These are phyloP conservation scores for Yamadazyma laniorum DNA, from an alignment of 805 yeast species.

Conservation along the genomic window DNA sequence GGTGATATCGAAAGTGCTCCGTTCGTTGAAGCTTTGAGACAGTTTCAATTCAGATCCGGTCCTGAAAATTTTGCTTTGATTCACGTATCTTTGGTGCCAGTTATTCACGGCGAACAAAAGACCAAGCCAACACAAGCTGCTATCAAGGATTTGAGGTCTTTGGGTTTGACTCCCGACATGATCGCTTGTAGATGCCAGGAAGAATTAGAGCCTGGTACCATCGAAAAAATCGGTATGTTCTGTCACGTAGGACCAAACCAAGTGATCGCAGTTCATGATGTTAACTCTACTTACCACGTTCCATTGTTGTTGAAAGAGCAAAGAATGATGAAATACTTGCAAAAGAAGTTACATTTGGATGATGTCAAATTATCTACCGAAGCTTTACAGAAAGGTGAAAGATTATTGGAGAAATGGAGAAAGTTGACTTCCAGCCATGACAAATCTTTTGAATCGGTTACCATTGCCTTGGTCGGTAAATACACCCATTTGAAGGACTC, in stretches of 20 bases:
- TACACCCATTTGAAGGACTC: slow-evolving; percentile 95
- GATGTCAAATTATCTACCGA: slow-evolving; percentile 38
- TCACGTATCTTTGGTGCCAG: slow-evolving; percentile 96
- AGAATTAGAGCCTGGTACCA: slow-evolving; percentile 77
- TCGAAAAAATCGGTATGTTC: slow-evolving; percentile 96
- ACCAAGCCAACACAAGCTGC: slow-evolving; percentile 99
- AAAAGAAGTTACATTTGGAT: slow-evolving; percentile 62
- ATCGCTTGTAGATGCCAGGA: slow-evolving; percentile 97
- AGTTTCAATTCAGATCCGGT: slow-evolving; percentile 97
- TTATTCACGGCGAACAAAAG: slow-evolving; percentile 97
- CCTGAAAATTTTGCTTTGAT: slow-evolving; percentile 89
- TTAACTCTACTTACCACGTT: slow-evolving; percentile 95
- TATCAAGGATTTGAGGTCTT: slow-evolving; percentile 89
- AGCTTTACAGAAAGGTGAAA: slow-evolving; percentile 62
- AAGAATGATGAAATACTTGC: slow-evolving; percentile 71
- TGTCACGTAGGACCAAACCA: slow-evolving; percentile 99
- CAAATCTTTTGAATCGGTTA: slow-evolving; percentile 78
- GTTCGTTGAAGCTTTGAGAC: slow-evolving; percentile 97
- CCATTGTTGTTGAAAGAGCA: slow-evolving; percentile 89
- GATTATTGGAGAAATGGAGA: slow-evolving; percentile 75
- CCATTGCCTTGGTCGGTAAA: slow-evolving; percentile 96
- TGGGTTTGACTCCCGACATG: slow-evolving; percentile 94
- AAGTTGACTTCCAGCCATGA: slow-evolving; percentile 77
- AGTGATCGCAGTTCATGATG: slow-evolving; percentile 95
- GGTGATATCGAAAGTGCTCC: slow-evolving; percentile 99